These are phyloP conservation scores for Saturnispora halmiae DNA, from an alignment of 805 yeast genomes.

Conservation along the genomic window DNA sequence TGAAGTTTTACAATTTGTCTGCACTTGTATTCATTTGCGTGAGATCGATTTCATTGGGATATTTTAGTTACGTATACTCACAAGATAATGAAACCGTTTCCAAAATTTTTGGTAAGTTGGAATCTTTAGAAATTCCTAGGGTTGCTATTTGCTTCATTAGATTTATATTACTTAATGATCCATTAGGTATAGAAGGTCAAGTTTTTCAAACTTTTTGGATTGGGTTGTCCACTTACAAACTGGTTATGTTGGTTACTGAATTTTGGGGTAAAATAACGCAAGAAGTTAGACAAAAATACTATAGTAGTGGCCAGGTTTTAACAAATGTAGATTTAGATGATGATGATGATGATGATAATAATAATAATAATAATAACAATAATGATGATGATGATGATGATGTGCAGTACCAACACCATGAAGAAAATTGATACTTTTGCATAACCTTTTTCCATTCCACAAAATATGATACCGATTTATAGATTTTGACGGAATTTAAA, in stretches of 20 bases:
- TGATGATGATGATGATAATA: constrained; percentile 16
- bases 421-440: no score
- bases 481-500: no score
- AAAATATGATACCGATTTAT: no score
- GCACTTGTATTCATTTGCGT: background rate
- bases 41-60: background rate
- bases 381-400: no score
- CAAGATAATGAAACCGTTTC: background rate
- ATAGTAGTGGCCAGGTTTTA: constrained; percentile 21
- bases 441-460: no score
- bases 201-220: constrained; percentile 2
- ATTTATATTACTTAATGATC: constrained; percentile 3
- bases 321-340: constrained; percentile 19
- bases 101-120: background rate
- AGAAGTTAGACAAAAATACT: constrained; percentile 21
- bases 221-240: background rate
- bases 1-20: constrained; percentile 1
- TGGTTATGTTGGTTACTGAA: background rate
- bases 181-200: constrained; percentile 4
- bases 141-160: constrained; percentile 1
- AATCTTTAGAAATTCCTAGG: background rate
- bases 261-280: constrained; percentile 6
- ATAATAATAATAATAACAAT: constrained; percentile 4
- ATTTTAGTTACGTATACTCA: background rate
- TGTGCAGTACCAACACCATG: no score